These are phyloP conservation scores for Penicillium sp. DNA, from an alignment of 2,329 filamentous ascomycete species.

Conservation along the genomic window DNA sequence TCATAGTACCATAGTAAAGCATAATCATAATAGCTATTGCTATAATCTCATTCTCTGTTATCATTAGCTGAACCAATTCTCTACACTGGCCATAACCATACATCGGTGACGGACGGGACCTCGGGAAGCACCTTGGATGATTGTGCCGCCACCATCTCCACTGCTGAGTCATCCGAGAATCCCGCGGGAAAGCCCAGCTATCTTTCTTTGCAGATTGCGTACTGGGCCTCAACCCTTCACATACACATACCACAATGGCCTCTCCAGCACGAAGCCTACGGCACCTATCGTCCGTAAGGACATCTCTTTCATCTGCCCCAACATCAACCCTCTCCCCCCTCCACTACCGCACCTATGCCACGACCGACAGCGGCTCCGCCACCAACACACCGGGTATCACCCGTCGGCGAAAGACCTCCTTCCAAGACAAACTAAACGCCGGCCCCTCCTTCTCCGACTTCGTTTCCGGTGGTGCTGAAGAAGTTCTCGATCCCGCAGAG, in stretches of 20 bases:
- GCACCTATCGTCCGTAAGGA: slow-evolving; percentile 31
- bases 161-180: slow-evolving; percentile 20
- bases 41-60: not conserved
- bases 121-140: not conserved
- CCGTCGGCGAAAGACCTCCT: slow-evolving; percentile 56
- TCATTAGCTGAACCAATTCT: not conserved
- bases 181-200: slow-evolving; percentile 27
- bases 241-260: slow-evolving; percentile 30
- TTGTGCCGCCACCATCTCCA: not conserved
- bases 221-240: slow-evolving; percentile 1
- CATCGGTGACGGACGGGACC: not conserved
- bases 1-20: slow-evolving; percentile 13
- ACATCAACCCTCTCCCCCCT: slow-evolving; percentile 16
- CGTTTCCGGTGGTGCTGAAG: slow-evolving; percentile 49
- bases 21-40: slow-evolving; percentile 23
- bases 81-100: not conserved
- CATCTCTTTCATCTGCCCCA: slow-evolving; percentile 15
- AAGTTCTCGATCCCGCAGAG: slow-evolving; percentile 47
- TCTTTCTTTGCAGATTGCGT: slow-evolving; percentile 11
- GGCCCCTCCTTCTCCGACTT: slow-evolving; percentile 67
- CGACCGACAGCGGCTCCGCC: slow-evolving; percentile 38
- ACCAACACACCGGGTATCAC: slow-evolving; percentile 45
- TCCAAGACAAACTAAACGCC: slow-evolving; percentile 63
- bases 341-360: slow-evolving; percentile 38
- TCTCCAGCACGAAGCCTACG: slow-evolving; percentile 33